Base-by-base conservation (phyloP, 306 rosid genomes). In the Myrica gale region DNA sequence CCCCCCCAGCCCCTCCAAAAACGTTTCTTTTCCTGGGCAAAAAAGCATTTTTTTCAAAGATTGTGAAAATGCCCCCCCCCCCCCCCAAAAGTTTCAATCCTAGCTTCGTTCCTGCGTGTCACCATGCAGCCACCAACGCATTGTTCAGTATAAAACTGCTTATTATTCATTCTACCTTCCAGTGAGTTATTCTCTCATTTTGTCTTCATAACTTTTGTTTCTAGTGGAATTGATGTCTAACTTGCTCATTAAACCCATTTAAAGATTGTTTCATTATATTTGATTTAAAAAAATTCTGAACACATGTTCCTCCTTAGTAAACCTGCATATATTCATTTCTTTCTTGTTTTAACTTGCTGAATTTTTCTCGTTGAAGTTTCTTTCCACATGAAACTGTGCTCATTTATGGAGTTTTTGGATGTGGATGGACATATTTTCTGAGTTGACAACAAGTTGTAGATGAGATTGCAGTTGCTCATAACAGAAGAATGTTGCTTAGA, bases 161-260 rank as follows among this genome's bases (percentile, higher is more conserved):
- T 95, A 95, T 74, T 95, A 95, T 84, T 95, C 99, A 52, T 92
- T 95, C 83, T 95, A 92, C 86, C 96, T 92, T 61, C 99, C 99
- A 10, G 97, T 95, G 76, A 88, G 99, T 80, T 17, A 45, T 44
- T 55, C 19, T 58, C 58, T 68, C 61, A 69, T 52, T 52, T 73
- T 39, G 26, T 37, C 69, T 46, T 45, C 13, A 60, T n/a, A 0
- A 16, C 21, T 23, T 23, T 80, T 61, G 58, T 65, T 9, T 45
- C 17, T 19, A 60, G 63, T 46, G 16, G 7, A 48, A 79, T 70
- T 78, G 72, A 74, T 37, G 72, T 78, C 78, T 46, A 46, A 81
- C 55, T 61, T 68, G 66, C 42, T 55, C 54, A 10, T 54, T 74
- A 82, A 23, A 41, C 23, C 6, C 6, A 65, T 65, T 65, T 16